These are phyloP conservation scores for Microglena sp. DNA, from an alignment of 139 green algal genomes.

Conservation along the genomic window DNA sequence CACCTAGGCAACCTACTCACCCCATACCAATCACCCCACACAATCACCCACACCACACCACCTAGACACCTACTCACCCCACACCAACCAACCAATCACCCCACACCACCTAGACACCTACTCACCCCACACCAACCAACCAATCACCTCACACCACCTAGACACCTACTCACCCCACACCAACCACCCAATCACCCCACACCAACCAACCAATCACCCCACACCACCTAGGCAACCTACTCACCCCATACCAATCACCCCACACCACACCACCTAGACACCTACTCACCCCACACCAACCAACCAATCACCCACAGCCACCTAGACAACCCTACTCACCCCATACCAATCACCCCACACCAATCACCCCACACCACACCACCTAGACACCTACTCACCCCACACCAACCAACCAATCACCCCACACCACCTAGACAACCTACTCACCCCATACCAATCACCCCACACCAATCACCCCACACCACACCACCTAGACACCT, in stretches of 20 bases:
- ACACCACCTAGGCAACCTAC: neutral
- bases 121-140: neutral
- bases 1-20: too few relatives aligned
- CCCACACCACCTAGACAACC: neutral
- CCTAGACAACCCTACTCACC: neutral
- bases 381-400: too few relatives aligned
- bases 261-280: too few relatives aligned
- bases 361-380: neutral
- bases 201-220: too few relatives aligned
- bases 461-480: neutral
- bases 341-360: neutral
- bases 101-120: too few relatives aligned
- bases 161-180: too few relatives aligned
- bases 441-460: neutral
- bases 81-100: neutral
- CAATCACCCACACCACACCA: too few relatives aligned
- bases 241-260: neutral
- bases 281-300: neutral
- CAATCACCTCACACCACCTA: neutral
- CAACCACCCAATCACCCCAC: neutral
- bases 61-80: too few relatives aligned
- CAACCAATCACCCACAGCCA: neutral
- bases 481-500: too few relatives aligned
- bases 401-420: neutral
- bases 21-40: too few relatives aligned